Percentiles rank a stretch among this genome's conserved stretches.
These are phyloP conservation scores for Kwoniella sp. DNA, from an alignment of 768 basidiomycete genomes.

Conservation along the genomic window DNA sequence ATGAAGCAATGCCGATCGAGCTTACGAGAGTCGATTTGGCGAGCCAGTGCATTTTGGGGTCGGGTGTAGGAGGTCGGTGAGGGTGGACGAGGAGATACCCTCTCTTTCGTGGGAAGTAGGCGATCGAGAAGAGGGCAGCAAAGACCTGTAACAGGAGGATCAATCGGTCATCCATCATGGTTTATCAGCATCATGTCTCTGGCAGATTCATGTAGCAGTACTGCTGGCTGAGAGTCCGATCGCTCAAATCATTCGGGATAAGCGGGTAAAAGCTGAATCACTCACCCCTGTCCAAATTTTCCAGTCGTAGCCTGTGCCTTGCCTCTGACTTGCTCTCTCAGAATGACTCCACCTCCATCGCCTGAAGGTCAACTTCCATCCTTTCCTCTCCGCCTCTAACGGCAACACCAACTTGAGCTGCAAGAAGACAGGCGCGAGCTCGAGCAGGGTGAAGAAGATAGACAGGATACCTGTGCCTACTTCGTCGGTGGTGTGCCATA, in stretches of 20 bases:
- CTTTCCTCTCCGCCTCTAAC: conserved; percentile 10
- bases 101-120: conserved; percentile 14
- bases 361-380: conserved; percentile 6
- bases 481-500: not conserved
- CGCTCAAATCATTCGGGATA: no score
- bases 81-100: conserved; percentile 9
- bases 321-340: conserved; percentile 17
- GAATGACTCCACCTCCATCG: conserved; percentile 13
- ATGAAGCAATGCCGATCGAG: conserved; percentile 3
- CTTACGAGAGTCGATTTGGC: not conserved
- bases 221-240: no score
- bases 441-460: not conserved
- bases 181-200: no score
- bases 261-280: no score
- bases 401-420: conserved; percentile 11
- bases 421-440: conserved; percentile 2
- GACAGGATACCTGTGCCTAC: not conserved
- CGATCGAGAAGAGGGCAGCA: conserved; percentile 4
- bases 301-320: not conserved
- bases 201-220: no score
- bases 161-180: no score
- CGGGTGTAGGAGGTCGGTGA: not conserved
- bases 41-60: conserved; percentile 7
- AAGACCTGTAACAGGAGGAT: conserved; percentile 4
- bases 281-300: conserved; percentile 13